Evolutionary conservation across 2,329 filamentous ascomycete genomes (phyloP), one percentile per base, ranked within the genome.

Genomic region (Ceratocystis albifundus): DNA sequence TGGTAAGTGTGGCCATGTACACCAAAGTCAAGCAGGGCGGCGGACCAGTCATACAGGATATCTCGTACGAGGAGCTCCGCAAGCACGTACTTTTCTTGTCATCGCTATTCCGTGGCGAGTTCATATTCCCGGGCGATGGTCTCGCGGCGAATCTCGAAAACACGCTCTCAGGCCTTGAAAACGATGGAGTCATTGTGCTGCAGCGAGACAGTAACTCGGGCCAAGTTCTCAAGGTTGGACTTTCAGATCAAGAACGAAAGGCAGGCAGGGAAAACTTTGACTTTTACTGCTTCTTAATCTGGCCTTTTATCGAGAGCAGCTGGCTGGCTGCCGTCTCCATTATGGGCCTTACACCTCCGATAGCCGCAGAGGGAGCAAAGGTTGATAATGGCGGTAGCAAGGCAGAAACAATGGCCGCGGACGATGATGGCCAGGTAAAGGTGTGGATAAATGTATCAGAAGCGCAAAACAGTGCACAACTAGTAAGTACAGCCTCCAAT

Each of bases 221-320:
- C 0, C 79, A 81, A 0, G 82, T 90, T n/a, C 78, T 79, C 0
- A 84, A 79, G 66, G 78, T 96, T 46, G 90, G 90, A 3, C 79
- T 99, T 6, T 87, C 88, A 20, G 84, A 88, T 4, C 77, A 82
- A 2, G 94, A 99, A 75, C 82, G 92, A 20, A 80, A 82, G 36
- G 85, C 83, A 5, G 94, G 94, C 1, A 81, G 93, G 46, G 94
- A 99, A 75, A 97, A 96, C 72, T 99, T 89, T 72, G 94, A 99
- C 73, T 99, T 99, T 76, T 97, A 97, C 77, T 97, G 93, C 77
- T 99, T 97, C 80, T 78, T 99, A 22, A 90, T 99, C 69, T 99
- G 94, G 94, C 94, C 94, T 0, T 99, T 99, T 71, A 92, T 97
- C 70, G 94, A 99, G 75, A 88, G 92, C 0, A 88, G 84, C 64